Conservation (phyloP, 2,329 filamentous ascomycete species). For the Diaporthe australafricana region DNA sequence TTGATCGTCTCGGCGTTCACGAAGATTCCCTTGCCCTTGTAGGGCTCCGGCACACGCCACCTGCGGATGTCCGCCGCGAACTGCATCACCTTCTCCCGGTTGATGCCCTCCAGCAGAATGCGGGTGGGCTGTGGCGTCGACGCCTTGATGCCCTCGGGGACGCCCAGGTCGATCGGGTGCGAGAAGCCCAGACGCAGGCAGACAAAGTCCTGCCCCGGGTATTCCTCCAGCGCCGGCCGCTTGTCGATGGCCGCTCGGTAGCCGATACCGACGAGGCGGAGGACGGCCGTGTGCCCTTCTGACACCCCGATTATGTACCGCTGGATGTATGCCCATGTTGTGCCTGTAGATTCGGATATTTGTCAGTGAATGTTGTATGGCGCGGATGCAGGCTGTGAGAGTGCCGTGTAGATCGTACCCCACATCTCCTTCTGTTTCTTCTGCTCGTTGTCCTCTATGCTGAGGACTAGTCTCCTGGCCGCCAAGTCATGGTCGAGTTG, state of each 20-base stretch:
- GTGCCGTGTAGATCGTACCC: constrained; percentile 66
- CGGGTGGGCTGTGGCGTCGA: constrained; percentile 91
- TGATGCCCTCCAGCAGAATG: constrained; percentile 87
- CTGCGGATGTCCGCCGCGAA: constrained; percentile 89
- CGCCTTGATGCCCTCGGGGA: constrained; percentile 86
- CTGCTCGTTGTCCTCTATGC: constrained; percentile 74
- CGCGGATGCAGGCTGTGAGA: neutral
- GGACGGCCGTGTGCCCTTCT: constrained; percentile 93
- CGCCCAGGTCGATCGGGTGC: constrained; percentile 90
- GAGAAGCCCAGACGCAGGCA: constrained; percentile 96
- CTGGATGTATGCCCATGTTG: constrained; percentile 87
- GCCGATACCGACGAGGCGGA: constrained; percentile 93
- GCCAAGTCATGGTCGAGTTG: constrained; percentile 75
- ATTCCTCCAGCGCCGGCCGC: constrained; percentile 78
- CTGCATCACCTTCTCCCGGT: constrained; percentile 88
- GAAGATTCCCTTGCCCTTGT: constrained; percentile 99
- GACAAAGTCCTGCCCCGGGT: constrained; percentile 87
- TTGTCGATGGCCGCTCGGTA: constrained; percentile 91
- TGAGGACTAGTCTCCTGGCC: constrained; percentile 73
- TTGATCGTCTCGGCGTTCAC: constrained; percentile 98
- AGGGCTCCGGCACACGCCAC: constrained; percentile 95
- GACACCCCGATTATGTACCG: constrained; percentile 94
- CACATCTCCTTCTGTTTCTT: constrained; percentile 94
- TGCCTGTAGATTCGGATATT: constrained; percentile 67
- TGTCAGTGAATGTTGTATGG: constrained; percentile 40